Conservation (phyloP, 1,139 yeast species). For the Yamadazyma aaseri region DNA sequence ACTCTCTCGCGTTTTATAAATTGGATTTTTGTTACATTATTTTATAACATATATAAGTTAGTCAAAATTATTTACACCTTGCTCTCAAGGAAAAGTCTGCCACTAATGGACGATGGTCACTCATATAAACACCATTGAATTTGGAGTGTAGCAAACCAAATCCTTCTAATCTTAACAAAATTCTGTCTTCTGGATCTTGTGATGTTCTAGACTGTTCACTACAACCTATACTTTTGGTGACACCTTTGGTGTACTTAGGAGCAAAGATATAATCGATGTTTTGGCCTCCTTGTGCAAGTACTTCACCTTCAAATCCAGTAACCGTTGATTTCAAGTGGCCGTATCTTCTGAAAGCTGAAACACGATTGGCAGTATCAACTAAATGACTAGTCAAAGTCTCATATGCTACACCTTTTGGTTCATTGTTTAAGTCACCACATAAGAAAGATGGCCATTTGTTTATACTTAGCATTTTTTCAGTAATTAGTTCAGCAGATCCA, state of each 20-base stretch:
- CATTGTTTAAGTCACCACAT: conserved; percentile 56
- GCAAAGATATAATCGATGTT: conserved; percentile 53
- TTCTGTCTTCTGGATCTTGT: conserved; percentile 12
- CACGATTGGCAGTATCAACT: conserved; percentile 29
- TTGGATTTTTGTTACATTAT: too few relatives aligned
- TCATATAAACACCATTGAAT: conserved; percentile 42
- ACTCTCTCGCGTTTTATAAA: too few relatives aligned
- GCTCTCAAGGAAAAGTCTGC: conserved; percentile 33
- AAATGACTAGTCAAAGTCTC: conserved; percentile 30
- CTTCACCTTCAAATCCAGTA: conserved; percentile 49
- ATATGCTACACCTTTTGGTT: conserved; percentile 50
- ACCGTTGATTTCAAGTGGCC: conserved; percentile 47
- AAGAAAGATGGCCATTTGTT: conserved; percentile 43
- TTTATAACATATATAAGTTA: too few relatives aligned
- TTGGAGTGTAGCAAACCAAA: conserved; percentile 50
- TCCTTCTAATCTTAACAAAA: conserved; percentile 24
- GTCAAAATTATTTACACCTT: conserved; percentile 13
- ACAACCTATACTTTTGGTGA: conserved; percentile 22
- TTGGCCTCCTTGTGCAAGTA: conserved; percentile 28
- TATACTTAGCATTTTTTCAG: conserved; percentile 34
- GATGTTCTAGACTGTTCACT: conserved; percentile 9
- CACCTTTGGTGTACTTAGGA: conserved; percentile 28
- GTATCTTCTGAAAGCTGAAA: conserved; percentile 30
- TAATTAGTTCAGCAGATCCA: conserved; percentile 48
- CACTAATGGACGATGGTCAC: conserved; percentile 57